Evolutionary conservation across 768 basidiomycete genomes (phyloP).

Genomic region (Lentinus tigrinus): DNA sequence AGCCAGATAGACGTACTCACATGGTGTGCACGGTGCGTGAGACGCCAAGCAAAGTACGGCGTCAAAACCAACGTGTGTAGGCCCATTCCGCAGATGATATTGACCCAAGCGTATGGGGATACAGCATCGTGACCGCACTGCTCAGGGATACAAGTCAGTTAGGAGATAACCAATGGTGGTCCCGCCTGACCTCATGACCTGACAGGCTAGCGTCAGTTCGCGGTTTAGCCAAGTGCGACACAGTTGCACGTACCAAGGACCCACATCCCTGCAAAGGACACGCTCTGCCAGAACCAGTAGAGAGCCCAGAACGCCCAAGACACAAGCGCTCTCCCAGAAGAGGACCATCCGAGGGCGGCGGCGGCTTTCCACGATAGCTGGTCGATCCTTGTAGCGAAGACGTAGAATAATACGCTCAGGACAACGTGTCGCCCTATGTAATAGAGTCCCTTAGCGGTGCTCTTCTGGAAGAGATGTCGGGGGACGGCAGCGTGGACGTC

Average conservation of each 20-base stretch:
- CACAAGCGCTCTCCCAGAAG: background rate
- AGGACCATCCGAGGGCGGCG: background rate
- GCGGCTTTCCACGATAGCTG: background rate
- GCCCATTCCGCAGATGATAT: slow-evolving; percentile 38
- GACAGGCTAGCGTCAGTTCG: background rate
- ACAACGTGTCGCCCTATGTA: slow-evolving; percentile 44
- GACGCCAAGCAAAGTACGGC: slow-evolving; percentile 25
- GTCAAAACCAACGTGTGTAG: slow-evolving; percentile 40
- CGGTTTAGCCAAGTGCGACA: background rate
- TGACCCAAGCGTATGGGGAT: slow-evolving; percentile 39
- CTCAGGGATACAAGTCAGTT: background rate
- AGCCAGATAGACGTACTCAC: slow-evolving; percentile 4
- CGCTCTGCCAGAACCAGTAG: slow-evolving; percentile 29
- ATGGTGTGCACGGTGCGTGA: slow-evolving; percentile 27
- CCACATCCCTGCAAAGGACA: slow-evolving; percentile 25
- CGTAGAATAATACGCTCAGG: slow-evolving; percentile 39
- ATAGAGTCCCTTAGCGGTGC: slow-evolving; percentile 41
- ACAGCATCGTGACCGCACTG: slow-evolving; percentile 53
- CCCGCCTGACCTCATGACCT: slow-evolving; percentile 43
- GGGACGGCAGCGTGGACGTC: slow-evolving; percentile 50
- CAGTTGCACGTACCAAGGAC: slow-evolving; percentile 16
- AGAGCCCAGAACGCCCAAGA: slow-evolving; percentile 13
- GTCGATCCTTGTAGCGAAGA: slow-evolving; percentile 39
- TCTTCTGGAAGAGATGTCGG: slow-evolving; percentile 44
- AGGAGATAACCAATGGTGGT: no score